Base-by-base conservation (phyloP, 345 rosid genomes). In the Cochlearia excelsa region DNA sequence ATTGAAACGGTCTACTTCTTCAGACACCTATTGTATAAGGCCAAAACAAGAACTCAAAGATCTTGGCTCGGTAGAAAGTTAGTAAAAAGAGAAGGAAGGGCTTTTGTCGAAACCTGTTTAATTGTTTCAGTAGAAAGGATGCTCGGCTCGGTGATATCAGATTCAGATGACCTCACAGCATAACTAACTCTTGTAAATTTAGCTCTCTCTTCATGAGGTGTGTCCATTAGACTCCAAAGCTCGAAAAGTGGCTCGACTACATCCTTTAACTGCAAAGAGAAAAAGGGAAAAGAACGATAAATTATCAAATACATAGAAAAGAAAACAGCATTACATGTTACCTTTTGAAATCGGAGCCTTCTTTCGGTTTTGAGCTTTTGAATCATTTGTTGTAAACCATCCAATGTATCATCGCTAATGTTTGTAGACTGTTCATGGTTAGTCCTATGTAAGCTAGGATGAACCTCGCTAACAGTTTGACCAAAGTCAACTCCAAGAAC, bases 161-260 rank as follows among this genome's bases (percentile, higher is more conserved):
- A 59, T 67, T 90, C 95, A 16, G 92, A 73, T 67, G 75, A 79
- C 58, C 82, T 74, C 50, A 90, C 75, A 70, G 82, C 57, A 8
- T 74, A 79, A 35, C 72, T 75, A 54, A 80, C 72, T 72, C 77
- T 78, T 11, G 85, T 75, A 57, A 84, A 90, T 11, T 54, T 63
- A 60, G 63, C 74, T 73, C 67, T 82, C 68, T 87, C 97, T 61
- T 76, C 82, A 39, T 74, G 67, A 9, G 95, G 82, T 9, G 97
- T 79, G 70, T 87, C 97, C 97, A 90, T 90, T 80, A 90, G 73
- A 64, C 78, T 84, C 97, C 95, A 90, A 35, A 90, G 90, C 70
- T 87, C 95, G 65, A 75, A 83, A 39, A 90, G 76, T 4, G 80
- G 71, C 4, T 69, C 70, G 35, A 67, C 77, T 59, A 83, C 82